phyloP scores from a whole-genome alignment of 2,329 filamentous ascomycete species.

The Lithohypha guttulata region DNA sequence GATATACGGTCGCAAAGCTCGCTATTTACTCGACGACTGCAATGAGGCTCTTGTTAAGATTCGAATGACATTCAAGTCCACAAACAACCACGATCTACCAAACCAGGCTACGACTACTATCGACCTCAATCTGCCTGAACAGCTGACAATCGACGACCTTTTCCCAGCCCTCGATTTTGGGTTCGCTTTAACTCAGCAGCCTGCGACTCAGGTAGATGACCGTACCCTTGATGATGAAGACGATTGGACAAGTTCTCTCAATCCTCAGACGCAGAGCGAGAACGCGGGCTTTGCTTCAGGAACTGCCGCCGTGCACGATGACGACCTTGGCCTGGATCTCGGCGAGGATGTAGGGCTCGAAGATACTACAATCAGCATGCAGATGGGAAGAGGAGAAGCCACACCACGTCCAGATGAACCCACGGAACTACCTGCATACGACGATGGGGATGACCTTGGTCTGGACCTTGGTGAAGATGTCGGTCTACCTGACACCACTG shows the following conservation, averaged over 20 bases:
- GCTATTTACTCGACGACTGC: conserved; percentile 92
- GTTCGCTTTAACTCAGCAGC: conserved; percentile 66
- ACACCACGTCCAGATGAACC: conserved; percentile 56
- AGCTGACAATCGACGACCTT: conserved; percentile 84
- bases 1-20: conserved; percentile 95
- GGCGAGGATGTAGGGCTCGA: conserved; percentile 57
- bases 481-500: conserved; percentile 33
- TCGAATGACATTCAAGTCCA: conserved; percentile 94
- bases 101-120: conserved; percentile 70
- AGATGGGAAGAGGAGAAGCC: conserved; percentile 81
- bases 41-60: conserved; percentile 97
- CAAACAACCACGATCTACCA: conserved; percentile 91
- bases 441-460: conserved; percentile 44
- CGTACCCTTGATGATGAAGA: conserved; percentile 28
- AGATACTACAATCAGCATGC: conserved; percentile 57
- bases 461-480: conserved; percentile 40
- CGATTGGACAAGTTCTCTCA: conserved; percentile 65
- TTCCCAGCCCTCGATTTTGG: conserved; percentile 76
- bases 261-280: conserved; percentile 51
- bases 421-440: conserved; percentile 47
- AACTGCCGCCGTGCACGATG: conserved; percentile 45
- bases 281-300: conserved; percentile 45
- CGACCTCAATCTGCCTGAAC: conserved; percentile 79
- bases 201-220: conserved; percentile 37
- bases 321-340: conserved; percentile 64